Conservation (phyloP, 2,329 filamentous ascomycete species). For the Xylaria sp. region DNA sequence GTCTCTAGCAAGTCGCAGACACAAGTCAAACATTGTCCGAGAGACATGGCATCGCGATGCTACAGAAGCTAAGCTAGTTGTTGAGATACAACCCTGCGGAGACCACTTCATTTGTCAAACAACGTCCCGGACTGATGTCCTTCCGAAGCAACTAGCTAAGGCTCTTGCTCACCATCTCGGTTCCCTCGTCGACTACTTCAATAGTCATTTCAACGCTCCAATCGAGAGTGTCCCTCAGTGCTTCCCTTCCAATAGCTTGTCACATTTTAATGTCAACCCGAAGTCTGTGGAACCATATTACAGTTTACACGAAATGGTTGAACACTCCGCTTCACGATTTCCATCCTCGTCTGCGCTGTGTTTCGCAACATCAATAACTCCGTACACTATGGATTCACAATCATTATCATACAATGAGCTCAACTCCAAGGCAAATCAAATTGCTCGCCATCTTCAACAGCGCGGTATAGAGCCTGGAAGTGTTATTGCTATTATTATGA, state of each 20-base stretch:
- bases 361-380: conserved; percentile 65
- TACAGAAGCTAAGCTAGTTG: conserved; percentile 77
- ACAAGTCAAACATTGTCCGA: conserved; percentile 53
- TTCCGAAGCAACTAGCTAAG: conserved; percentile 66
- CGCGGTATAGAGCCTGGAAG: conserved; percentile 61
- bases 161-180: conserved; percentile 71
- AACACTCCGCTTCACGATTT: conserved; percentile 58
- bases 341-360: conserved; percentile 70
- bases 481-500: conserved; percentile 78
- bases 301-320: conserved; percentile 64
- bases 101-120: conserved; percentile 56
- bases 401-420: conserved; percentile 72
- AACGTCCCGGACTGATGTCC: conserved; percentile 58
- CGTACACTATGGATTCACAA: conserved; percentile 50
- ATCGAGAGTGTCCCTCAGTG: conserved; percentile 42
- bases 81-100: conserved; percentile 76
- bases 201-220: conserved; percentile 43
- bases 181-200: conserved; percentile 53
- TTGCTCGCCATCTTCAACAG: conserved; percentile 67
- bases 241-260: conserved; percentile 54
- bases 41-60: conserved; percentile 73
- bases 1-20: conserved; percentile 59
- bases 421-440: conserved; percentile 69
- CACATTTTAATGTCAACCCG: conserved; percentile 59
- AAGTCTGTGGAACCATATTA: conserved; percentile 49